phyloP scores from a whole-genome alignment of 148 eudicot species.

The Amaranthus hypochondriacus region DNA sequence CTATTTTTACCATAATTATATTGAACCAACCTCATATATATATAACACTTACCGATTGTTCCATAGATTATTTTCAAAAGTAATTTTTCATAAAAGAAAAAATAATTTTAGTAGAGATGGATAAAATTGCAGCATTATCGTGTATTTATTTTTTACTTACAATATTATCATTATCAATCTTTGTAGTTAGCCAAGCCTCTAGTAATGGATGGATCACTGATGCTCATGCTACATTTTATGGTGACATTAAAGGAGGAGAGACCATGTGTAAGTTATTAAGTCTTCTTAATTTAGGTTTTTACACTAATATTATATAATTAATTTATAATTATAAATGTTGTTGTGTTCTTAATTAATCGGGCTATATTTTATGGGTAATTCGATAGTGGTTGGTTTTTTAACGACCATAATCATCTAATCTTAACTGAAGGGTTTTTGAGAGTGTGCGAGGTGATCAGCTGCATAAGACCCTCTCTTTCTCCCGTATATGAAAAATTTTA shows the following conservation, averaged over 20 bases:
- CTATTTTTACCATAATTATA: neutral
- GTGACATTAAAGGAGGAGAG: constrained; percentile 17
- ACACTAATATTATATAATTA: neutral
- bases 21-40: neutral
- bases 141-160: neutral
- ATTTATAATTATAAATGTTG: neutral
- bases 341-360: neutral
- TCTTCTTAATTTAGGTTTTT: neutral
- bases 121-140: neutral
- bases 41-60: neutral
- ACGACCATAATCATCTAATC: too few relatives aligned
- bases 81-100: too few relatives aligned
- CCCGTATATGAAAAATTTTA: too few relatives aligned
- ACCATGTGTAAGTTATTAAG: constrained; percentile 24
- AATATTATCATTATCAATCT: neutral
- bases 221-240: constrained; percentile 33
- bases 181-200: neutral
- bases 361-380: too few relatives aligned
- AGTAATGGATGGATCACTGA: constrained; percentile 13
- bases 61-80: too few relatives aligned
- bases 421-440: too few relatives aligned
- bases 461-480: too few relatives aligned
- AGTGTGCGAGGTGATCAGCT: too few relatives aligned
- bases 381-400: too few relatives aligned
- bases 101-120: constrained; percentile 1